Evolutionary conservation across 352 stramenopile genomes (phyloP).

Genomic region (Phytophthora fragariaefolia): DNA sequence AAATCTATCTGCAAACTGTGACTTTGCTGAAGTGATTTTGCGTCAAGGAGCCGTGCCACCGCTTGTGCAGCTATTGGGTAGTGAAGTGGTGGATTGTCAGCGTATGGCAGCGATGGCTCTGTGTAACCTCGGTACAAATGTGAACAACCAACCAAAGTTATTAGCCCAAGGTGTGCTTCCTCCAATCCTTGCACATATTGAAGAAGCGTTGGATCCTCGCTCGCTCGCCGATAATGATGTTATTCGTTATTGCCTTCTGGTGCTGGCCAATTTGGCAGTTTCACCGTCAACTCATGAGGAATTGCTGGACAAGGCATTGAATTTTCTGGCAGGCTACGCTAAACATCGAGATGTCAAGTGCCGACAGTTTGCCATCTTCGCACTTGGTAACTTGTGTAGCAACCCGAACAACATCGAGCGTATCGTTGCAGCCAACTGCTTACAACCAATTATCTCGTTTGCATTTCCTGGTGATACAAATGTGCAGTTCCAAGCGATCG

Average conservation of each 20-base stretch:
- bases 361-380: constrained; percentile 96
- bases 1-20: constrained; percentile 95
- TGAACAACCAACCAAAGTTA: constrained; percentile 94
- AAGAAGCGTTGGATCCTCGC: constrained; percentile 92
- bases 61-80: constrained; percentile 90
- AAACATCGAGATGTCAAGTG: constrained; percentile 97
- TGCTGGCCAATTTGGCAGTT: constrained; percentile 94
- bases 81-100: constrained; percentile 92
- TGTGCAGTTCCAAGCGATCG: constrained; percentile 97
- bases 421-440: constrained; percentile 88
- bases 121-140: constrained; percentile 94
- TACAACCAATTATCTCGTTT: constrained; percentile 95
- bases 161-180: constrained; percentile 87
- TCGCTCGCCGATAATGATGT: constrained; percentile 94
- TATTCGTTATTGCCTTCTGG: constrained; percentile 94
- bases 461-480: constrained; percentile 94
- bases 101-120: constrained; percentile 96
- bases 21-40: constrained; percentile 94
- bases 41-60: constrained; percentile 82
- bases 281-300: constrained; percentile 83
- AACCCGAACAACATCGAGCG: constrained; percentile 91
- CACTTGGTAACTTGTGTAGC: constrained; percentile 94
- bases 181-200: constrained; percentile 88
- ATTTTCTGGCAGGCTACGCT: constrained; percentile 92
- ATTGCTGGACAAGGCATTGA: constrained; percentile 80